A percentile compares a stretch with the other conserved stretches of the same genome.
Conservation (phyloP, 371 early-diverging fungal genomes). For the Vittaforma corneae region DNA sequence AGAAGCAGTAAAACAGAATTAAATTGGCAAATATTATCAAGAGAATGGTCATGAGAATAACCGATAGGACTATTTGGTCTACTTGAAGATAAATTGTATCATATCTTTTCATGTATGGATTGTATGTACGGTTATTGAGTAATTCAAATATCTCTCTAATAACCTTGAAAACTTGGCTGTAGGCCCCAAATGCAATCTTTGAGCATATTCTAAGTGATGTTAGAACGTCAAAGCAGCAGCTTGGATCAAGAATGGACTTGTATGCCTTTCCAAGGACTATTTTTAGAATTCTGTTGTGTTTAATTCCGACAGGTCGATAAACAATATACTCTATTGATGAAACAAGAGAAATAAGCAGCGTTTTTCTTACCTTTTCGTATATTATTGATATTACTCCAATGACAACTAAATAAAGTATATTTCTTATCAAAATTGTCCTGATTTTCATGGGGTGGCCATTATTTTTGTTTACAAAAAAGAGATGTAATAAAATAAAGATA, state of each 20-base stretch:
- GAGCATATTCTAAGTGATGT: not conserved
- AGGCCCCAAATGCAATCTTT: not conserved
- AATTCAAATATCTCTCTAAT: slow-evolving; percentile 2
- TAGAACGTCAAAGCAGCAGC: not conserved
- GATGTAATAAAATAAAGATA: too few relatives aligned
- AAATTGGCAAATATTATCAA: not conserved
- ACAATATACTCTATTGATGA: not conserved
- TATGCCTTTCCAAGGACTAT: not conserved
- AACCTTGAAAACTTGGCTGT: not conserved
- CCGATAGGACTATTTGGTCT: slow-evolving; percentile 10
- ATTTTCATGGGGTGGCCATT: too few relatives aligned
- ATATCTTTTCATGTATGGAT: not conserved
- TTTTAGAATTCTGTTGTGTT: not conserved
- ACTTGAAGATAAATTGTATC: slow-evolving; percentile 8
- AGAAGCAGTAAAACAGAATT: not conserved
- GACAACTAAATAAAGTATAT: too few relatives aligned
- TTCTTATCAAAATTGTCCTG: too few relatives aligned
- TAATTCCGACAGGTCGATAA: not conserved
- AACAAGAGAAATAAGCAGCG: too few relatives aligned
- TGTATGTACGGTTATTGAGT: slow-evolving; percentile 1
- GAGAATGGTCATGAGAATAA: slow-evolving; percentile 12
- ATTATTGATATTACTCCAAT: too few relatives aligned
- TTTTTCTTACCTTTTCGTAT: too few relatives aligned
- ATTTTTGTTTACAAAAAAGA: too few relatives aligned
- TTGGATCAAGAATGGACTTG: not conserved